Conservation (phyloP, 2,329 filamentous ascomycete genomes). For the Amylocarpus encephaloides region DNA sequence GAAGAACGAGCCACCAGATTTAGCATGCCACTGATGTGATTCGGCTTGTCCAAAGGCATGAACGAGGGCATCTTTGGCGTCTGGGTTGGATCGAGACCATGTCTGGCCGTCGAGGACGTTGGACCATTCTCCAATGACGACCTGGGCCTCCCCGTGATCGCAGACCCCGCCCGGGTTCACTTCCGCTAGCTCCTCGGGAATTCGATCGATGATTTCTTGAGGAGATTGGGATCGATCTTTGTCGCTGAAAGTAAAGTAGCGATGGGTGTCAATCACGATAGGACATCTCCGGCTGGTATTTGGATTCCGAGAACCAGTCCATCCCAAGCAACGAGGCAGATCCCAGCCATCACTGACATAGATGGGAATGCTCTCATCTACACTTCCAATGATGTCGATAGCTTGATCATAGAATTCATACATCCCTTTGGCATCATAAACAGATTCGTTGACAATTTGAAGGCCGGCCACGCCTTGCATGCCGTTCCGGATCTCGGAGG, state of each 20-base stretch:
- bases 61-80: constrained; percentile 38
- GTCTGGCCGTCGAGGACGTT: constrained; percentile 47
- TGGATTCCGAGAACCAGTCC: constrained; percentile 37
- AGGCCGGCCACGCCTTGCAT: constrained; percentile 43
- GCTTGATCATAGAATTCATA: constrained; percentile 51
- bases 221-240: constrained; percentile 45
- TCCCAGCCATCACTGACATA: constrained; percentile 56
- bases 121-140: constrained; percentile 52
- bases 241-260: constrained; percentile 53
- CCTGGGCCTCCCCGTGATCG: constrained; percentile 43
- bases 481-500: constrained; percentile 37
- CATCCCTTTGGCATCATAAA: constrained; percentile 43
- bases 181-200: constrained; percentile 37
- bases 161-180: constrained; percentile 43
- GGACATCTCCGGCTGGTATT: constrained; percentile 33
- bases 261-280: constrained; percentile 51
- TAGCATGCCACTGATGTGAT: constrained; percentile 41
- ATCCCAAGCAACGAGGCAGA: constrained; percentile 39
- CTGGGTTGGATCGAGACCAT: constrained; percentile 41
- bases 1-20: constrained; percentile 48
- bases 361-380: constrained; percentile 46
- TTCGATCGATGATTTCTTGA: constrained; percentile 43
- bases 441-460: constrained; percentile 53
- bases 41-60: constrained; percentile 44
- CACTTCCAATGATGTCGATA: constrained; percentile 38